phyloP scores from a whole-genome alignment of 2,329 filamentous ascomycete species.

The Rutstroemia sp. region DNA sequence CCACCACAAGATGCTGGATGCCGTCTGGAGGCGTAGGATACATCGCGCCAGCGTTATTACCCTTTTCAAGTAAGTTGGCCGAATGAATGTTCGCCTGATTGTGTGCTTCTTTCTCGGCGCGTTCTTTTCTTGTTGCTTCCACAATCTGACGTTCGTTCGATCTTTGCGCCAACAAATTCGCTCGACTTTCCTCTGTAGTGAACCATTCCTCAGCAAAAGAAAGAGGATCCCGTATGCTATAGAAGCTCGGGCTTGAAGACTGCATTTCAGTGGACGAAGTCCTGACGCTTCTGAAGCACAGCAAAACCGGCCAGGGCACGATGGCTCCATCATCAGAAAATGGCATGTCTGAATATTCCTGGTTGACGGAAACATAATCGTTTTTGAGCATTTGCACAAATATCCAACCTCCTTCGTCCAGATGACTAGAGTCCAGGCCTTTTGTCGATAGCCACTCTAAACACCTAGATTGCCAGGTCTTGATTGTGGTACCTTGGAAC shows the following conservation, averaged over 20 bases:
- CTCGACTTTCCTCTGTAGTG: slow-evolving; percentile 29
- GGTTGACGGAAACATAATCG: slow-evolving; percentile 17
- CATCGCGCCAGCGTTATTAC: slow-evolving; percentile 47
- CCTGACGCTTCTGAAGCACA: slow-evolving; percentile 26
- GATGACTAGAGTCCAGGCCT: slow-evolving; percentile 20
- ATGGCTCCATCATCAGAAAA: slow-evolving; percentile 22
- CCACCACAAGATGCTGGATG: slow-evolving; percentile 44
- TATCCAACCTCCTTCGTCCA: slow-evolving; percentile 29
- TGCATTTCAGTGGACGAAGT: slow-evolving; percentile 8
- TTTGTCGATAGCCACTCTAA: slow-evolving; percentile 29
- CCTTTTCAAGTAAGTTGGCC: slow-evolving; percentile 42
- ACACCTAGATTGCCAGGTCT: slow-evolving; percentile 26
- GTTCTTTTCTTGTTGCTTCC: slow-evolving; percentile 33
- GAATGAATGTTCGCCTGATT: slow-evolving; percentile 43
- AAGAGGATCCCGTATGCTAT: slow-evolving; percentile 28
- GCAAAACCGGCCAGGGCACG: slow-evolving; percentile 28
- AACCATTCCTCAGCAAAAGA: slow-evolving; percentile 33
- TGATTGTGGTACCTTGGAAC: slow-evolving; percentile 19
- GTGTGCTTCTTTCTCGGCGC: slow-evolving; percentile 35
- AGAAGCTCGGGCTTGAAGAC: neutral
- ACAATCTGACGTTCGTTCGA: slow-evolving; percentile 42
- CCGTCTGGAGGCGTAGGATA: slow-evolving; percentile 68
- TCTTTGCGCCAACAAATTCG: slow-evolving; percentile 40
- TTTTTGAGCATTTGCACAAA: slow-evolving; percentile 25
- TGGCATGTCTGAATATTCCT: slow-evolving; percentile 18